Conservation (phyloP, 371 early-diverging fungal genomes). For the Apophysomyces ossiformis region DNA sequence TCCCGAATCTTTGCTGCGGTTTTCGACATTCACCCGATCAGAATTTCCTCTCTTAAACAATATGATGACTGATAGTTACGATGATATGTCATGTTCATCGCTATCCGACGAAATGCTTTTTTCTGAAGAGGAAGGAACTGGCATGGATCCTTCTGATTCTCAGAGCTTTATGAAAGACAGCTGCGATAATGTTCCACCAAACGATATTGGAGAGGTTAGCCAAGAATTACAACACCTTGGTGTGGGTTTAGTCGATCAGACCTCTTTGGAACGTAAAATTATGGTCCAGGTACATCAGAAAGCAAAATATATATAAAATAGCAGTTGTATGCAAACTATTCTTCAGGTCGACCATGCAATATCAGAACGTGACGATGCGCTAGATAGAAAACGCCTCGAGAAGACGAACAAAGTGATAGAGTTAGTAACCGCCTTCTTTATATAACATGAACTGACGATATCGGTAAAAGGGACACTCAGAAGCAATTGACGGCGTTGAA, state of each 20-base stretch:
- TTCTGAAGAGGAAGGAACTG: constrained; percentile 1
- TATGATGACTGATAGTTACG: constrained; percentile 9
- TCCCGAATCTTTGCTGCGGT: constrained; percentile 1
- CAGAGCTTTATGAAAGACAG: background rate
- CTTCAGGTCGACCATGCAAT: constrained; percentile 62
- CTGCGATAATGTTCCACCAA: background rate
- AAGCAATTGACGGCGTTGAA: constrained; percentile 43
- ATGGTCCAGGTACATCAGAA: constrained; percentile 58
- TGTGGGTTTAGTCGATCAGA: constrained; percentile 68
- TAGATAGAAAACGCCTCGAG: constrained; percentile 57
- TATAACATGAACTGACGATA: background rate
- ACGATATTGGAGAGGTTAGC: constrained; percentile 7
- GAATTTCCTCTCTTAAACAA: background rate
- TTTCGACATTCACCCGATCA: background rate
- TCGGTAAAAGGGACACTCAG: constrained; percentile 27
- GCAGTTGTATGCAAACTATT: background rate
- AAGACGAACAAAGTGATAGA: constrained; percentile 52
- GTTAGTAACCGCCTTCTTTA: constrained; percentile 18
- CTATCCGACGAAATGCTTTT: constrained; percentile 11
- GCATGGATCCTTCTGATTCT: background rate
- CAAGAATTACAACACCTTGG: constrained; percentile 42
- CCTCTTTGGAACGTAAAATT: constrained; percentile 63
- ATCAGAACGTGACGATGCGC: constrained; percentile 58
- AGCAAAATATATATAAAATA: constrained; percentile 14
- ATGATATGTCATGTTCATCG: constrained; percentile 13